Percentiles rank a stretch among this genome's conserved stretches.
Evolutionary conservation across 2,329 filamentous ascomycete genomes (phyloP).

Genomic region (Fusarium euwallaceae): DNA sequence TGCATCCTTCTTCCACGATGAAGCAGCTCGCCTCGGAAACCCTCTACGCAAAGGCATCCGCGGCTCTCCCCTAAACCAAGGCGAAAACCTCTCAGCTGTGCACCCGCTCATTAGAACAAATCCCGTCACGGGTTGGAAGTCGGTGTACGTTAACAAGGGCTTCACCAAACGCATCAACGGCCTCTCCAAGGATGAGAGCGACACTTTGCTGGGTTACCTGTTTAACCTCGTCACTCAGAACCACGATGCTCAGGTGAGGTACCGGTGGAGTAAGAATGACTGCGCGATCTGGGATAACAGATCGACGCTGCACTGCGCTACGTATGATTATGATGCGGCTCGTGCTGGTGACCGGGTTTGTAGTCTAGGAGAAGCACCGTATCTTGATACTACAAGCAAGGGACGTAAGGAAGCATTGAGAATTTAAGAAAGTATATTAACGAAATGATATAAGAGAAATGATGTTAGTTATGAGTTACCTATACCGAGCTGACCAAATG

Average conservation of each 20-base stretch:
- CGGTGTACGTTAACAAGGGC: constrained; percentile 63
- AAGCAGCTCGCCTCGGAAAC: constrained; percentile 61
- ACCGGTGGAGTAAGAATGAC: constrained; percentile 66
- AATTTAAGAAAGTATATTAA: constrained; percentile 16
- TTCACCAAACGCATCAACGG: constrained; percentile 69
- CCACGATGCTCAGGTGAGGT: constrained; percentile 69
- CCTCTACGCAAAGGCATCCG: constrained; percentile 58
- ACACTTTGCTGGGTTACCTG: constrained; percentile 63
- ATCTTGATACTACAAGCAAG: constrained; percentile 54
- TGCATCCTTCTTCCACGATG: constrained; percentile 64
- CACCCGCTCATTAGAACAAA: constrained; percentile 71
- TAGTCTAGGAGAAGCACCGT: constrained; percentile 59
- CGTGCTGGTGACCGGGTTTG: constrained; percentile 58
- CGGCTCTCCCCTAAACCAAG: constrained; percentile 70
- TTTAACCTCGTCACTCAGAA: constrained; percentile 65
- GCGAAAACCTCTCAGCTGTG: constrained; percentile 62
- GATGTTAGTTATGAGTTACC: neutral
- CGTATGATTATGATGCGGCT: constrained; percentile 69
- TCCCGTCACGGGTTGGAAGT: constrained; percentile 71
- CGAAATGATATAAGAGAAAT: neutral
- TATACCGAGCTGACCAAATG: neutral
- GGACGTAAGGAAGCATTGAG: constrained; percentile 55
- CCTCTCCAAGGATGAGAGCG: constrained; percentile 66
- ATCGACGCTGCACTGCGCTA: constrained; percentile 65
- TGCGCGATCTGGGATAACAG: constrained; percentile 77